phyloP scores from a whole-genome alignment of 2,329 filamentous ascomycete species.

The Chrysoporthe deuterocubensis region DNA sequence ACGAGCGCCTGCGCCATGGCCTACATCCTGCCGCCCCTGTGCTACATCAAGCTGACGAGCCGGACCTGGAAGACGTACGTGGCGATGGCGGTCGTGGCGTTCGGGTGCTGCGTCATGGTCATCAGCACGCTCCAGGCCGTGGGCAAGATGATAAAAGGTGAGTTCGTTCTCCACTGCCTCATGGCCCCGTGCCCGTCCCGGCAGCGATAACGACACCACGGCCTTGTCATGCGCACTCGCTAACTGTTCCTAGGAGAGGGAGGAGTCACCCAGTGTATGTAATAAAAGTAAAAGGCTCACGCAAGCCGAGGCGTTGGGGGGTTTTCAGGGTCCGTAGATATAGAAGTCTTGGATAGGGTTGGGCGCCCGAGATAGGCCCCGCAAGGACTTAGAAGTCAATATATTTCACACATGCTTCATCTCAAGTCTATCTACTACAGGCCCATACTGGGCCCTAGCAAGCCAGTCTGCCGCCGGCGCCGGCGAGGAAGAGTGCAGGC shows the following conservation, averaged over 20 bases:
- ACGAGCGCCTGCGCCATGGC: slow-evolving; percentile 93
- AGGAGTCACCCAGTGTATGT: slow-evolving; percentile 36
- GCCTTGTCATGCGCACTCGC: not conserved
- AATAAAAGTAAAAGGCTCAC: not conserved
- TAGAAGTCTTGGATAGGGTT: slow-evolving; percentile 8
- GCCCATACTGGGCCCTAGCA: not conserved
- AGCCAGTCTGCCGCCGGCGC: too few species aligned
- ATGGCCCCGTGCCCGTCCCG: not conserved
- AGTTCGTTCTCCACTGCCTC: not conserved
- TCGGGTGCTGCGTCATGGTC: slow-evolving; percentile 37
- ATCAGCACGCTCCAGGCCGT: slow-evolving; percentile 38
- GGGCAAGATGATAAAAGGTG: slow-evolving; percentile 38
- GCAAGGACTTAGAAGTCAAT: not conserved
- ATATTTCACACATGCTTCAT: slow-evolving; percentile 1
- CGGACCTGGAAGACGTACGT: slow-evolving; percentile 45
- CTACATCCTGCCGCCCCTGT: slow-evolving; percentile 92
- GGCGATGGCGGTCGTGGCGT: slow-evolving; percentile 35
- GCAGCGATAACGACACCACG: not conserved
- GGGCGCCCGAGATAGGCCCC: not conserved
- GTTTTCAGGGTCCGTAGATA: not conserved
- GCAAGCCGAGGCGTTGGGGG: slow-evolving; percentile 1
- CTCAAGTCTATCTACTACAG: not conserved
- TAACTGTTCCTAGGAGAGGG: slow-evolving; percentile 33
- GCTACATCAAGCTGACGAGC: slow-evolving; percentile 90
- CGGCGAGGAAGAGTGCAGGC: not conserved